phyloP scores from a whole-genome alignment of 192 early-diverging fungal species.

The Diversispora epigaea region DNA sequence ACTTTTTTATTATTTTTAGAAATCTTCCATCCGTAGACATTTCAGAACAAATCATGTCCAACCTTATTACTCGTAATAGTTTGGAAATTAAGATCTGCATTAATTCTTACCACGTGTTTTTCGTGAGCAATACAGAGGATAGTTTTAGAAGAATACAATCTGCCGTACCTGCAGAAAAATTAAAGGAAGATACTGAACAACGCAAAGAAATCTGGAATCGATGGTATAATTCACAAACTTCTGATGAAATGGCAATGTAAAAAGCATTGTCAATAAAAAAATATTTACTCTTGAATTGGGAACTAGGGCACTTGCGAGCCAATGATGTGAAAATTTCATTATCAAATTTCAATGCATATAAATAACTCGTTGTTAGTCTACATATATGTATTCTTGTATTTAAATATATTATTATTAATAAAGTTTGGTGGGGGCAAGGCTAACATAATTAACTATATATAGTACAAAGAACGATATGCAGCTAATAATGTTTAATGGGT shows the following conservation, averaged over 20 bases:
- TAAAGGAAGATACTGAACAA: slow-evolving; percentile 9
- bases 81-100: slow-evolving; percentile 96
- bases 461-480: no score
- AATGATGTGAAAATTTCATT: no score
- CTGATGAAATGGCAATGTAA: slow-evolving; percentile 7
- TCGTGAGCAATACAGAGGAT: slow-evolving; percentile 93
- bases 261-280: no score
- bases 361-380: no score
- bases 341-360: no score
- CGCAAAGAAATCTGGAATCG: slow-evolving; percentile 13
- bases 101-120: slow-evolving; percentile 98
- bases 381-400: no score
- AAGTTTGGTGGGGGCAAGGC: no score
- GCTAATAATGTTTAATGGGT: no score
- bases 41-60: slow-evolving; percentile 45
- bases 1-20: slow-evolving; percentile 16
- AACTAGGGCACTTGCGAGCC: no score
- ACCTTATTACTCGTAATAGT: slow-evolving; percentile 69
- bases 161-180: slow-evolving; percentile 7
- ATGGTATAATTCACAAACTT: slow-evolving; percentile 2
- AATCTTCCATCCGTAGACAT: slow-evolving; percentile 32
- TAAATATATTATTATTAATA: no score
- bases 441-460: no score
- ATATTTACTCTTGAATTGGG: no score
- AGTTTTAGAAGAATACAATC: slow-evolving; percentile 59